Evolutionary conservation across 2,329 filamentous ascomycete genomes (phyloP).

Genomic region (Ceratocystis alfenasii): DNA sequence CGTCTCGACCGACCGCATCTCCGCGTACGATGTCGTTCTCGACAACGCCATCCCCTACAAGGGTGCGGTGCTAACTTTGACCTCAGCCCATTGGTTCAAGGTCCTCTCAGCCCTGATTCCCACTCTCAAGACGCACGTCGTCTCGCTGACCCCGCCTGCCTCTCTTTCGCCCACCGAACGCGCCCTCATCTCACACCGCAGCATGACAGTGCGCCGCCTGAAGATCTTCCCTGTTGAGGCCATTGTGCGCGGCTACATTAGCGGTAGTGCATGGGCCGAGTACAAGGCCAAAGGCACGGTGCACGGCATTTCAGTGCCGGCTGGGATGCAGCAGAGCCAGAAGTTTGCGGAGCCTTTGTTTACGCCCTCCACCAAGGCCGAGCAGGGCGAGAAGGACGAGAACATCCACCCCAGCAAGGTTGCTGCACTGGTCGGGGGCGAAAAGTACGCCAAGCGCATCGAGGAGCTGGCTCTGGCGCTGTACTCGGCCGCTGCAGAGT

Average conservation of each 20-base stretch:
- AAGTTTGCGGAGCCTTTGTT: constrained; percentile 53
- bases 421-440: constrained; percentile 33
- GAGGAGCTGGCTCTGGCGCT: constrained; percentile 28
- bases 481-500: constrained; percentile 41
- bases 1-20: constrained; percentile 79
- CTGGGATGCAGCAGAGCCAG: constrained; percentile 58
- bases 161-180: constrained; percentile 35
- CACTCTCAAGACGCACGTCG: constrained; percentile 41
- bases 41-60: constrained; percentile 51
- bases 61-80: constrained; percentile 39
- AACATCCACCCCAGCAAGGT: constrained; percentile 68
- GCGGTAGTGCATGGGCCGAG: constrained; percentile 73
- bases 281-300: constrained; percentile 62
- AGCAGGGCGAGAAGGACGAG: constrained; percentile 64
- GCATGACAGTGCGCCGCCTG: constrained; percentile 65
- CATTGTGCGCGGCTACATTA: constrained; percentile 79
- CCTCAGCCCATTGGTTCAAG: constrained; percentile 43
- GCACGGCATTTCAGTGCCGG: constrained; percentile 59
- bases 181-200: constrained; percentile 47
- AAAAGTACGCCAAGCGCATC: constrained; percentile 28
- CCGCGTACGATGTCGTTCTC: constrained; percentile 88
- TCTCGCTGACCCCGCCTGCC: constrained; percentile 35
- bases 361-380: constrained; percentile 78
- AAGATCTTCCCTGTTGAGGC: constrained; percentile 69
- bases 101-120: constrained; percentile 37